These are phyloP conservation scores for Colletotrichum scovillei DNA, from an alignment of 2,329 filamentous ascomycete genomes.

Conservation along the genomic window DNA sequence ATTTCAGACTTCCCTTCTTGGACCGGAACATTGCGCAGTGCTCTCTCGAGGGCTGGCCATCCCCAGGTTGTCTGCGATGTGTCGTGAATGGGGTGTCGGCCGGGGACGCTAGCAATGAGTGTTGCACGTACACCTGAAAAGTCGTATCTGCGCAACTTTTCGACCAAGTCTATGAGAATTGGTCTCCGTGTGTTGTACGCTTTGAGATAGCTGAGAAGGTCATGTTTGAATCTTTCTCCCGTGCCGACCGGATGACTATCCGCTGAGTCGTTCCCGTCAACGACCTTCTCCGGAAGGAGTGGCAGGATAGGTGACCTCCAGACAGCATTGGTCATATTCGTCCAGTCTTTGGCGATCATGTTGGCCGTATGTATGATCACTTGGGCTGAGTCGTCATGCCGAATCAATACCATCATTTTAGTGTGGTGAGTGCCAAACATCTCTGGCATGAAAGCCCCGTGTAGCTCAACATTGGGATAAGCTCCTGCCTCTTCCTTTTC, in stretches of 20 bases:
- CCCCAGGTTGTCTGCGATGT: constrained; percentile 75
- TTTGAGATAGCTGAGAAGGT: constrained; percentile 78
- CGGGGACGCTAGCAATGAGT: constrained; percentile 83
- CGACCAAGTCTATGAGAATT: constrained; percentile 65
- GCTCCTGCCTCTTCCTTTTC: constrained; percentile 68
- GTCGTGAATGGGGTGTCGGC: constrained; percentile 65
- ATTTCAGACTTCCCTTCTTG: constrained; percentile 57
- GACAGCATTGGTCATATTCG: constrained; percentile 85
- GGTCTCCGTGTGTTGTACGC: constrained; percentile 72
- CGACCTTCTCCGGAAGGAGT: constrained; percentile 42
- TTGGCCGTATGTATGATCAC: constrained; percentile 91
- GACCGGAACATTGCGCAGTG: constrained; percentile 66
- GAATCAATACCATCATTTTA: constrained; percentile 88
- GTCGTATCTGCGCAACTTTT: constrained; percentile 71
- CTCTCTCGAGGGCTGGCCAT: constrained; percentile 75
- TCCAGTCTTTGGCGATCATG: constrained; percentile 90
- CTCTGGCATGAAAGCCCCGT: constrained; percentile 83
- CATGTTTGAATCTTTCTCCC: constrained; percentile 78
- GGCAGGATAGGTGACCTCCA: constrained; percentile 83
- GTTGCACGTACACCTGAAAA: constrained; percentile 77
- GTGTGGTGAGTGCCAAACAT: constrained; percentile 87
- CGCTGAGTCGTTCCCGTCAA: neutral
- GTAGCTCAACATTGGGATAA: constrained; percentile 76
- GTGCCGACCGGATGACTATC: constrained; percentile 17
- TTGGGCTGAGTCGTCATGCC: constrained; percentile 81